Percentiles rank a stretch among this genome's conserved stretches.
Evolutionary conservation across 1,139 yeast species (phyloP).

Genomic region (Meyerozyma smithsonii): DNA sequence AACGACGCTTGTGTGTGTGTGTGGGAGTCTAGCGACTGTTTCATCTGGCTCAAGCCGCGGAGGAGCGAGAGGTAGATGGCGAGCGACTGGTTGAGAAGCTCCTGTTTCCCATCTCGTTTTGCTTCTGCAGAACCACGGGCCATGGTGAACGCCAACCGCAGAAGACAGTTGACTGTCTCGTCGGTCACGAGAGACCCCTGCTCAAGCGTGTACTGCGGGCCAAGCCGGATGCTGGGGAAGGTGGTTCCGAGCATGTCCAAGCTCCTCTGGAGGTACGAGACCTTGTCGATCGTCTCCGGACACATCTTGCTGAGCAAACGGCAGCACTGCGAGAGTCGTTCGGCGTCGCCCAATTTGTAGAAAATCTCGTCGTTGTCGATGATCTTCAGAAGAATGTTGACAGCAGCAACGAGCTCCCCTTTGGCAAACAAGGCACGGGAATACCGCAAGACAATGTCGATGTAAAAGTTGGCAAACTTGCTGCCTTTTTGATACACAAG

Average conservation of each 20-base stretch:
- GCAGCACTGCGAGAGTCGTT: conserved; percentile 39
- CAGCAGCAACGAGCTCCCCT: conserved; percentile 31
- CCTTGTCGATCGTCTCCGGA: conserved; percentile 23
- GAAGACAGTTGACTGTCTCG: conserved; percentile 31
- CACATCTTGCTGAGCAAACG: conserved; percentile 31
- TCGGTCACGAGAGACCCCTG: conserved; percentile 31
- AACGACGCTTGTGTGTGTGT: conserved; percentile 24
- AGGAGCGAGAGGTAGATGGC: conserved; percentile 37
- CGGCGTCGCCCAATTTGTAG: conserved; percentile 41
- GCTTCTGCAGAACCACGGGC: conserved; percentile 17
- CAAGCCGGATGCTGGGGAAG: conserved; percentile 24
- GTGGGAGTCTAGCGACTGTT: conserved; percentile 16
- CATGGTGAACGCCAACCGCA: conserved; percentile 30
- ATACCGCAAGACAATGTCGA: conserved; percentile 41
- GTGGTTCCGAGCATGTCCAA: conserved; percentile 33
- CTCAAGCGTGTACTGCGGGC: conserved; percentile 22
- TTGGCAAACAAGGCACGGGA: conserved; percentile 41
- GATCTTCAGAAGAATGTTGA: conserved; percentile 25
- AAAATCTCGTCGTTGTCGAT: conserved; percentile 37
- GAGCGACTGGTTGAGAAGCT: conserved; percentile 21
- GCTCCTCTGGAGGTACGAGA: conserved; percentile 35
- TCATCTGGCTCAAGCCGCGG: conserved; percentile 21
- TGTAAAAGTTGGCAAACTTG: conserved; percentile 39
- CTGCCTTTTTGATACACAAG: conserved; percentile 29
- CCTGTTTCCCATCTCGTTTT: conserved; percentile 12